Base-by-base conservation (phyloP, 345 rosid genomes). In the Lumnitzera littorea region DNA sequence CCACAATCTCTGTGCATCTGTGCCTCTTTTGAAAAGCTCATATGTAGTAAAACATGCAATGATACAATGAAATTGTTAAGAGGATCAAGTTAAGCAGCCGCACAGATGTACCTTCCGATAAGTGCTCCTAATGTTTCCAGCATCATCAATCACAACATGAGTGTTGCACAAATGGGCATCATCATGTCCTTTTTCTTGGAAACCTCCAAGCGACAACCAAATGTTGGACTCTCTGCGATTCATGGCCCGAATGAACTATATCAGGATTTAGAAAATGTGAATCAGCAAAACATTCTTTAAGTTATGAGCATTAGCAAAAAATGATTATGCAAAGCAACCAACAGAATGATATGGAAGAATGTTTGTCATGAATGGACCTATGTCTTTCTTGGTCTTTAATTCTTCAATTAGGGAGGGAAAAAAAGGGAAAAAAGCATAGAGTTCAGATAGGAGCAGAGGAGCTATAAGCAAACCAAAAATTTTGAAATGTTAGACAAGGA, bases 201-300 rank as follows among this genome's bases (percentile, higher is more conserved):
- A 92, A 29, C 96, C 96, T 57, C 96, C 96, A 62, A 92, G 94
- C 16, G 96, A 92, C 74, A 89, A 68, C 98, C 98, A 92, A 50
- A 92, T 80, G 17, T 76, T 73, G 14, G 86, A 78, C 24, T 89
- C 96, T 75, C 96, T 92, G 74, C 66, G 67, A 36, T 58, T 29
- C 31, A 63, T 25, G 15, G 49, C 10, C 15, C 46, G 60, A 58
- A 56, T 16, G n/a, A 58, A 65, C 24, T 48, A 48, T 13, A 50
- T 43, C 10, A 31, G 25, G 51, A 56, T n/a, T n/a, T 46, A 4
- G 43, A 9, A 36, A 36, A 36, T 36, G 43, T 2, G 57, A 20
- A 48, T 17, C 48, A 12, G 31, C 24, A 1, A 15, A 48, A 55
- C 15, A 0, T 0, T 27, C 12, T 63, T 20, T 36, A 36, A 36